Evolutionary conservation across 1,284 basidiomycete species (phyloP).

Genomic region (Pyrrhoderma lamaoense): DNA sequence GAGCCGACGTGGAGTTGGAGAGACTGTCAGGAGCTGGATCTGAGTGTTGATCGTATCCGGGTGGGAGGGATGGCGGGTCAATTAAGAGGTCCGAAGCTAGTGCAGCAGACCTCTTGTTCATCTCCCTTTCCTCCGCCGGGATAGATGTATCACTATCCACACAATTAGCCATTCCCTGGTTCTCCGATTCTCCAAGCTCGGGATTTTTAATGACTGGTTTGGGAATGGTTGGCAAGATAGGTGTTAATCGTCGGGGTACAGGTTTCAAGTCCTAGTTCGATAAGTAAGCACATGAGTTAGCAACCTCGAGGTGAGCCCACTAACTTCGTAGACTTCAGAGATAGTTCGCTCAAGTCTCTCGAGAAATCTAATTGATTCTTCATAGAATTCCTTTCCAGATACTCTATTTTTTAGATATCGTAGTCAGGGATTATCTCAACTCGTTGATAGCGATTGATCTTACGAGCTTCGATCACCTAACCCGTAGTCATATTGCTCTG

Average conservation of each 20-base stretch:
- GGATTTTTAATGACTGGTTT: conserved; percentile 16
- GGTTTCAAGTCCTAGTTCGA: conserved; percentile 31
- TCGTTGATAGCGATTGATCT: neutral
- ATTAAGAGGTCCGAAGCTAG: too few species aligned
- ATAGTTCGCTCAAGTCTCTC: conserved; percentile 47
- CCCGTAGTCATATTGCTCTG: conserved; percentile 11
- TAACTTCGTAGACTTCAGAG: conserved; percentile 42
- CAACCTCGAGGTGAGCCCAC: neutral
- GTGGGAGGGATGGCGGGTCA: too few species aligned
- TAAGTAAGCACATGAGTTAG: conserved; percentile 1
- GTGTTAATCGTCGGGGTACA: conserved; percentile 31
- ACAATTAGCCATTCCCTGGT: too few species aligned
- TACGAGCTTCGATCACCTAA: conserved; percentile 13
- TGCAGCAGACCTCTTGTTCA: too few species aligned
- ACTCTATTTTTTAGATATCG: conserved; percentile 27
- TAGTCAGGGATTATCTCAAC: neutral
- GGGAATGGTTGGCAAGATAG: conserved; percentile 28
- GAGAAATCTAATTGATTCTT: conserved; percentile 41
- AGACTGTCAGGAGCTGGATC: too few species aligned
- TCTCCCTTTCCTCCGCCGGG: too few species aligned
- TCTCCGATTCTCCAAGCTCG: neutral
- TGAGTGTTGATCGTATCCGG: neutral
- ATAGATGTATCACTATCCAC: too few species aligned
- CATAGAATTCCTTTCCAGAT: conserved; percentile 31
- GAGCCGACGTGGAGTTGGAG: too few species aligned